Base-by-base conservation (phyloP, 257 asterid genomes). In the Primulina tabacum region DNA sequence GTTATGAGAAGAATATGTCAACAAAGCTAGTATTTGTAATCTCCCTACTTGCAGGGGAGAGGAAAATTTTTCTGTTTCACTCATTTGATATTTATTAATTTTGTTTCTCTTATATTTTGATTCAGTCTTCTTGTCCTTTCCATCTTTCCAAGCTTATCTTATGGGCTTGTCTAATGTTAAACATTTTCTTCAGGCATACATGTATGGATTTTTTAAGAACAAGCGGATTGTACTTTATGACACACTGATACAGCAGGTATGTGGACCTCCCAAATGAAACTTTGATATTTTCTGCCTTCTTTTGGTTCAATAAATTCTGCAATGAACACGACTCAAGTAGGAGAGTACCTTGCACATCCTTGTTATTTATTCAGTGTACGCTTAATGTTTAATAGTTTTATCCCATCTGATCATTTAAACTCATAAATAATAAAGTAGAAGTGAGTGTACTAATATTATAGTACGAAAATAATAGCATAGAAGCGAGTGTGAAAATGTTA, bases 241-340 rank as follows among this genome's bases (percentile, higher is more conserved):
- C 84, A 94, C 99, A 30, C 82, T 94, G 79, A 82, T 94, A 77
- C 98, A 94, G 79, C 99, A 94, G 99, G 99, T 94, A 80, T 62
- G 76, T 60, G 60, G 60, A 52, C 56, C 62, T 4, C 43, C 62
- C 52, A 73, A 70, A 50, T 52, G 8, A 20, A 67, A 11, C 70
- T 61, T 60, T 60, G 37, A 6, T 21, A 50, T 65, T 29, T 55
- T 57, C 57, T 43, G 61, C 66, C 67, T 61, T 60, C 38, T 17
- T 76, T 59, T 63, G 60, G 55, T 59, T 59, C 72, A 18, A 37
- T 78, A 21, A 28, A 40, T 58, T 35, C 43, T 35, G 43, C 43
- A 35, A 35, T 2, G 11, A 1, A 35, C 43, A 35, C 2, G 11
- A 35, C 7, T 35, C 43, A 35, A 8, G 43, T 8, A 35, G 11